Evolutionary conservation across 2,329 filamentous ascomycete genomes (phyloP).

Genomic region (Scedosporium boydii): DNA sequence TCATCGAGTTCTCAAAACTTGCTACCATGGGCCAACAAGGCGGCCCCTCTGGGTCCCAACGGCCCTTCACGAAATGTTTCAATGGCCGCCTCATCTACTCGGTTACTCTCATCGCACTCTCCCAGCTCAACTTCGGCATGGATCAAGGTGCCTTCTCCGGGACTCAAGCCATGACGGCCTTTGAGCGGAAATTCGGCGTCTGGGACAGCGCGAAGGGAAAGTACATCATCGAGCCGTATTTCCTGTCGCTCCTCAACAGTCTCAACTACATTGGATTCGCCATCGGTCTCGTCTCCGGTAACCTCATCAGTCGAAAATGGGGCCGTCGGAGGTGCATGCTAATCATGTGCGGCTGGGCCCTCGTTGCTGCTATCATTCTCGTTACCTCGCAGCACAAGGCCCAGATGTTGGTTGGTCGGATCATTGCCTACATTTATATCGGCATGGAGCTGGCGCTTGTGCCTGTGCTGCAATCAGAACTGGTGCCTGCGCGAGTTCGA

Average conservation of each 20-base stretch:
- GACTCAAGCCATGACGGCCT: constrained; percentile 27
- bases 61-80: constrained; percentile 1
- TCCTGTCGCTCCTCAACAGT: constrained; percentile 26
- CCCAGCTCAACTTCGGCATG: constrained; percentile 29
- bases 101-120: constrained; percentile 20
- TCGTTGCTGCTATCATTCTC: constrained; percentile 20
- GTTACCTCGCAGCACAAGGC: constrained; percentile 19
- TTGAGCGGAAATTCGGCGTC: constrained; percentile 22
- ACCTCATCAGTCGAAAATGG: constrained; percentile 17
- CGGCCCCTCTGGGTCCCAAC: too few relatives aligned
- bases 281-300: constrained; percentile 19
- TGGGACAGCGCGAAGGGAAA: constrained; percentile 13
- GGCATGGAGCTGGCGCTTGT: constrained; percentile 29
- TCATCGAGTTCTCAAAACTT: too few relatives aligned
- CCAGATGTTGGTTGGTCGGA: constrained; percentile 24
- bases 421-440: constrained; percentile 27
- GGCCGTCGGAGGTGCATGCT: constrained; percentile 26
- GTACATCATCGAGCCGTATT: constrained; percentile 17
- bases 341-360: constrained; percentile 23
- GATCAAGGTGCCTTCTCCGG: constrained; percentile 26
- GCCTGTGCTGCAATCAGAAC: constrained; percentile 23
- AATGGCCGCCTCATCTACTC: constrained; percentile 12
- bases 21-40: too few relatives aligned
- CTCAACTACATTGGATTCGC: constrained; percentile 20
- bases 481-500: constrained; percentile 18